A percentile compares a stretch with the other conserved stretches of the same genome.
These are phyloP conservation scores for Trichoderma sp. DNA, from an alignment of 2,329 filamentous ascomycete species.

Conservation along the genomic window DNA sequence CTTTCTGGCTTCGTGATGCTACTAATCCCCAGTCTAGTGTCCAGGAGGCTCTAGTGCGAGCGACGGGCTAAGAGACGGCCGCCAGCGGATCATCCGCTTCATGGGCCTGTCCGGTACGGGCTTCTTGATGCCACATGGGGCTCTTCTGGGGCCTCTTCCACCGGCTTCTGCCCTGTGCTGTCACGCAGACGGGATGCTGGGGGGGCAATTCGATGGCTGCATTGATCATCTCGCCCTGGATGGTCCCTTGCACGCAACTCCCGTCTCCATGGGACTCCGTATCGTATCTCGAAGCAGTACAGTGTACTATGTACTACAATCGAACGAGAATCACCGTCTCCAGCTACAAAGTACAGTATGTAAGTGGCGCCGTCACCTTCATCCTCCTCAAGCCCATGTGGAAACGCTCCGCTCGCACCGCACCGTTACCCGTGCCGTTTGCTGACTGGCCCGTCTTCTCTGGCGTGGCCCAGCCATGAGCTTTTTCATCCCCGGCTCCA, in stretches of 20 bases:
- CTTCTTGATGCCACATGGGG: not conserved
- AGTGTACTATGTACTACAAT: too few relatives aligned
- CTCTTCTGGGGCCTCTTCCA: not conserved
- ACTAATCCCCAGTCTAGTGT: too few relatives aligned
- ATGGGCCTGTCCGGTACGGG: not conserved
- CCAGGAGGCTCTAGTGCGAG: not conserved
- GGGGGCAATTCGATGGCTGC: not conserved
- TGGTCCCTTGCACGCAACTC: not conserved
- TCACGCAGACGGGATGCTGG: not conserved
- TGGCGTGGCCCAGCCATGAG: not conserved
- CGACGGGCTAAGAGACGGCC: slow-evolving; percentile 14
- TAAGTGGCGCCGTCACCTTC: not conserved
- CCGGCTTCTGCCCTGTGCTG: not conserved
- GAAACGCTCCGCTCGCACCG: slow-evolving; percentile 21
- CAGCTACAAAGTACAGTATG: not conserved
- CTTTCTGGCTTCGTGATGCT: not conserved
- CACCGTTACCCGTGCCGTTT: slow-evolving; percentile 21
- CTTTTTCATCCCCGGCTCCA: not conserved
- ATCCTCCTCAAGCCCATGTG: not conserved
- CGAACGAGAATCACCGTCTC: not conserved
- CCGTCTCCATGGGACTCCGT: not conserved
- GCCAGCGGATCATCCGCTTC: slow-evolving; percentile 19
- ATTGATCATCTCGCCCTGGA: not conserved
- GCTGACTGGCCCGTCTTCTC: slow-evolving; percentile 4
- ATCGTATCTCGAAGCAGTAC: too few relatives aligned